Evolutionary conservation across 2,329 filamentous ascomycete species (phyloP).

Genomic region (Diaporthe vexans): DNA sequence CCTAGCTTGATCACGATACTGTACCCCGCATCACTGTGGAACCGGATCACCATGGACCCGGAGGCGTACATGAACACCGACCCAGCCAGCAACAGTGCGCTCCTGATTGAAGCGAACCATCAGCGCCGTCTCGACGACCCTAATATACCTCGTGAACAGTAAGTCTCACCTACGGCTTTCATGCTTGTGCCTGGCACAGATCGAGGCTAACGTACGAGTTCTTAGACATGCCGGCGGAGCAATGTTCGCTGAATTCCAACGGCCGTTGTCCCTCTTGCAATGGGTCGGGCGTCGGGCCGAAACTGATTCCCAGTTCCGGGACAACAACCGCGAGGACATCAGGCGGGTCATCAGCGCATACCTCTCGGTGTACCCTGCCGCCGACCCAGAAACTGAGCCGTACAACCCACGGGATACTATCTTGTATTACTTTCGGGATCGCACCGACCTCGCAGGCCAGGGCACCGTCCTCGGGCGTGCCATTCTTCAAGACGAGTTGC

Average conservation of each 20-base stretch:
- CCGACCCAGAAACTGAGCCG: not conserved
- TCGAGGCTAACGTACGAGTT: no score
- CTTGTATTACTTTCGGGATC: not conserved
- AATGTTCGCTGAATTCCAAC: no score
- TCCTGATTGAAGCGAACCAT: not conserved
- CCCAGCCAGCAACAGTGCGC: not conserved
- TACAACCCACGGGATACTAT: not conserved
- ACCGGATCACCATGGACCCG: not conserved
- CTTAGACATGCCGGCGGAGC: no score
- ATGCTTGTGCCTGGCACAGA: no score
- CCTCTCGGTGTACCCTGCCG: not conserved
- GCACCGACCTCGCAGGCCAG: not conserved
- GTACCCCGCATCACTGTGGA: not conserved
- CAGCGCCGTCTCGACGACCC: not conserved
- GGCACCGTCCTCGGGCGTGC: no score
- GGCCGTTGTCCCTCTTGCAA: not conserved
- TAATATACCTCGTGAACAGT: no score
- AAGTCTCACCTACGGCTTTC: no score
- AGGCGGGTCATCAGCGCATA: not conserved
- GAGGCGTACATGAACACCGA: not conserved
- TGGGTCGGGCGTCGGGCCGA: not conserved
- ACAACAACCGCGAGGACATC: not conserved
- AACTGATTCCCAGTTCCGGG: not conserved
- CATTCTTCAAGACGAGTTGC: no score
- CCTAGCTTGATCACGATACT: not conserved